phyloP scores from a whole-genome alignment of 345 rosid species.

The Aegle marmelos region DNA sequence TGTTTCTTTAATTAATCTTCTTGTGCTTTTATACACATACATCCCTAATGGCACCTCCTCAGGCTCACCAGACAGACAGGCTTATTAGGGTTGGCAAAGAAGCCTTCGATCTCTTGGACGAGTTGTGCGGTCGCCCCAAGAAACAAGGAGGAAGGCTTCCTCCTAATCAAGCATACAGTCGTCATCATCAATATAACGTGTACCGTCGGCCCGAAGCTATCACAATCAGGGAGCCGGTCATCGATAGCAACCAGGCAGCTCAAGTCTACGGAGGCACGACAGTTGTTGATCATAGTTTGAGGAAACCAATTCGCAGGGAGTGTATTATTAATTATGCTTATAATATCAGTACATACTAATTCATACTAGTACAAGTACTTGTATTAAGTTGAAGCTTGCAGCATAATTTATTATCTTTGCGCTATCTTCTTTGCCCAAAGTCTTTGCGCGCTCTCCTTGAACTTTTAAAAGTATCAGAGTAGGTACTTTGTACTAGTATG shows the following conservation, averaged over 20 bases:
- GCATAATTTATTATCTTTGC: background rate
- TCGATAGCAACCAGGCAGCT: background rate
- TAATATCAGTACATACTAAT: no score
- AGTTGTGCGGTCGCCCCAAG: background rate
- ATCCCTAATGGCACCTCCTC: constrained; percentile 1
- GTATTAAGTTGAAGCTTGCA: background rate
- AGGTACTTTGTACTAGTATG: background rate
- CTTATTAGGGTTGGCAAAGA: background rate
- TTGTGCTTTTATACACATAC: no score
- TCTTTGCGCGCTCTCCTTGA: background rate
- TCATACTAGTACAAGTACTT: background rate
- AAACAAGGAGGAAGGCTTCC: background rate
- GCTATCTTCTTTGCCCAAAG: no score
- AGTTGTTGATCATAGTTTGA: background rate
- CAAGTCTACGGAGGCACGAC: background rate
- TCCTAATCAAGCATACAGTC: background rate
- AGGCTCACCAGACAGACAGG: background rate
- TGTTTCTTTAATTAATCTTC: no score
- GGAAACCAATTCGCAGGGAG: background rate
- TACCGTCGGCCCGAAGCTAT: background rate
- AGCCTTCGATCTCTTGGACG: background rate
- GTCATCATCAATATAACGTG: background rate
- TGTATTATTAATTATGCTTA: background rate
- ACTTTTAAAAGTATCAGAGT: no score
- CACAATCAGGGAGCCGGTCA: background rate